These are phyloP conservation scores for Podospora appendiculata DNA, from an alignment of 495 filamentous ascomycete genomes.

Conservation along the genomic window DNA sequence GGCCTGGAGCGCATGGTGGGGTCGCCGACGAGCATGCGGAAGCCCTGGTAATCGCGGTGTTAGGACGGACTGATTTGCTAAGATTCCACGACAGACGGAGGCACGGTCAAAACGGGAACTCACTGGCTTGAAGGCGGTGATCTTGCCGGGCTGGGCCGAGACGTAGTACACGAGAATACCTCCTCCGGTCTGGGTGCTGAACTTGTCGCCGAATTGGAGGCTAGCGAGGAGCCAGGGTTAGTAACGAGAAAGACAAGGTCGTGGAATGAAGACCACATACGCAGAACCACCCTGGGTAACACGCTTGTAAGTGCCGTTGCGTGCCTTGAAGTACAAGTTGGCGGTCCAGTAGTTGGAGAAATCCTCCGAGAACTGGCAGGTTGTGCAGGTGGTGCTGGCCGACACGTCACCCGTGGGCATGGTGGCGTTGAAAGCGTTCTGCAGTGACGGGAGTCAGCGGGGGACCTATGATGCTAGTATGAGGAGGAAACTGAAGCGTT, in stretches of 20 bases:
- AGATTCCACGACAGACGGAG: neutral
- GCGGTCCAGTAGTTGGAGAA: slow-evolving; percentile 35
- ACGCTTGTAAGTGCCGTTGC: slow-evolving; percentile 37
- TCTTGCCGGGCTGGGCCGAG: slow-evolving; percentile 40
- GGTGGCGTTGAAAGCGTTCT: slow-evolving; percentile 38
- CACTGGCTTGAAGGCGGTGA: slow-evolving; percentile 47
- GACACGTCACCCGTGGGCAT: slow-evolving; percentile 34
- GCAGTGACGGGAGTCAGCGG: too few relatives aligned
- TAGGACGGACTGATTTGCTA: neutral
- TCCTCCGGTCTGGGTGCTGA: slow-evolving; percentile 39
- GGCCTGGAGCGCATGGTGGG: slow-evolving; percentile 30
- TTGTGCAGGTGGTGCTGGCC: slow-evolving; percentile 21
- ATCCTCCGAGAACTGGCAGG: slow-evolving; percentile 15
- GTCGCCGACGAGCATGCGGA: slow-evolving; percentile 48
- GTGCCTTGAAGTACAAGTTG: slow-evolving; percentile 37
- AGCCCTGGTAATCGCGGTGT: slow-evolving; percentile 27
- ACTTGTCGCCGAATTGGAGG: slow-evolving; percentile 38
- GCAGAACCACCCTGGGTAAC: slow-evolving; percentile 37
- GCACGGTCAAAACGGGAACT: slow-evolving; percentile 5
- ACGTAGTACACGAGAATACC: slow-evolving; percentile 49
- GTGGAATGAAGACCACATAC: neutral
- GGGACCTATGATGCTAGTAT: too few relatives aligned
- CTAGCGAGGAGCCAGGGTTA: neutral
- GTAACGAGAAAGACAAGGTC: neutral
- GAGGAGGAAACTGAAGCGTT: too few relatives aligned